Evolutionary conservation across 2,329 filamentous ascomycete genomes (phyloP).

Genomic region (Alternaria dauci): DNA sequence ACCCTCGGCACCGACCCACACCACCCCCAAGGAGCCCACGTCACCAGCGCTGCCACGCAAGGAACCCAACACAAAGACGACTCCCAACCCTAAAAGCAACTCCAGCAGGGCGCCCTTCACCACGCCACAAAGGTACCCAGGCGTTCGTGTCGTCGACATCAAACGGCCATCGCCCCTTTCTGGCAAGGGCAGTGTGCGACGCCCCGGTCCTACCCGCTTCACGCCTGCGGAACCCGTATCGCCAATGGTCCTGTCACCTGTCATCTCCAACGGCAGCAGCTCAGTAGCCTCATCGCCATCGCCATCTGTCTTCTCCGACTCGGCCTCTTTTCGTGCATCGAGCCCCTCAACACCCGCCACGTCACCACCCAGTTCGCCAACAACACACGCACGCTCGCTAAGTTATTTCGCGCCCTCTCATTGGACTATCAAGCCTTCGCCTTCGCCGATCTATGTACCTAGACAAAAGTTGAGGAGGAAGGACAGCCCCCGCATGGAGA

Average conservation of each 20-base stretch:
- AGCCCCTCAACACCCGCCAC: constrained; percentile 27
- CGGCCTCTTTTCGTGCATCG: constrained; percentile 21
- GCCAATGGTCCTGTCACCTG: constrained; percentile 20
- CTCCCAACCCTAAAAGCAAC: constrained; percentile 3
- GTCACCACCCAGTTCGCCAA: constrained; percentile 26
- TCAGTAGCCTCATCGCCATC: constrained; percentile 21
- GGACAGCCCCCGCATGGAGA: constrained; percentile 38
- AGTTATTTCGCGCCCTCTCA: constrained; percentile 19
- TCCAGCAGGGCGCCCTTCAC: not conserved
- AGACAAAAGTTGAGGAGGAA: constrained; percentile 28
- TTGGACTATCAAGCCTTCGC: constrained; percentile 18
- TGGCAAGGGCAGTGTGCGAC: constrained; percentile 11
- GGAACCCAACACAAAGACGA: not conserved
- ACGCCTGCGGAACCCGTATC: constrained; percentile 15
- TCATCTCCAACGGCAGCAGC: constrained; percentile 15
- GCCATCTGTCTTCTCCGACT: constrained; percentile 26
- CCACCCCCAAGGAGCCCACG: constrained; percentile 6
- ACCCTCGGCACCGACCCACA: constrained; percentile 22
- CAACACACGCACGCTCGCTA: constrained; percentile 18
- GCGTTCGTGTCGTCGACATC: not conserved
- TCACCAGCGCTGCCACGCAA: constrained; percentile 10
- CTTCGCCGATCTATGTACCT: constrained; percentile 19
- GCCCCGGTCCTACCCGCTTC: constrained; percentile 11
- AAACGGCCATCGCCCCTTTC: constrained; percentile 17
- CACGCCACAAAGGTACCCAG: not conserved